These are phyloP conservation scores for Candida verbasci DNA, from an alignment of 805 yeast species.

Conservation along the genomic window DNA sequence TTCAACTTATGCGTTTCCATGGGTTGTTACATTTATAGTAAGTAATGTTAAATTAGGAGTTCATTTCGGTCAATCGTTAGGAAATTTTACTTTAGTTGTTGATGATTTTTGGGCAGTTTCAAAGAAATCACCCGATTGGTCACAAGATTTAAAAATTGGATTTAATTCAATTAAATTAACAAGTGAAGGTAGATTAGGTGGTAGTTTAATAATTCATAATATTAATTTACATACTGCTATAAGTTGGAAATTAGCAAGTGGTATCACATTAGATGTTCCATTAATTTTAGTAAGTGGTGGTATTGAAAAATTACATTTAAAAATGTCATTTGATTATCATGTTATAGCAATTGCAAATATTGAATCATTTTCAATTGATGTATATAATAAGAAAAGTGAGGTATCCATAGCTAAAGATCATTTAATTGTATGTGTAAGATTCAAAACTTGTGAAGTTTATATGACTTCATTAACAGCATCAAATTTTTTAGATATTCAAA, in stretches of 20 bases:
- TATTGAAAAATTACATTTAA: slow-evolving; percentile 50
- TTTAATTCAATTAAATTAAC: slow-evolving; percentile 46
- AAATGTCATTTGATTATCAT: slow-evolving; percentile 79
- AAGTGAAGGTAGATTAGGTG: slow-evolving; percentile 80
- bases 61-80: slow-evolving; percentile 83
- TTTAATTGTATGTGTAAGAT: slow-evolving; percentile 46
- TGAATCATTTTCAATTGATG: slow-evolving; percentile 43
- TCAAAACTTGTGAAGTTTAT: slow-evolving; percentile 55
- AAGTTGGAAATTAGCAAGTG: slow-evolving; percentile 55
- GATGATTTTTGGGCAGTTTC: slow-evolving; percentile 68
- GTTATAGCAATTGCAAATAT: slow-evolving; percentile 66
- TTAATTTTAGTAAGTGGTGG: slow-evolving; percentile 59
- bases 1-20: slow-evolving; percentile 64
- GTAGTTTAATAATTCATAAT: slow-evolving; percentile 48
- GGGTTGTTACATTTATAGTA: slow-evolving; percentile 61
- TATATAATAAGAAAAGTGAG: slow-evolving; percentile 65
- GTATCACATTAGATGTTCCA: slow-evolving; percentile 52
- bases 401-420: slow-evolving; percentile 51
- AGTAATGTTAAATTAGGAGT: slow-evolving; percentile 50
- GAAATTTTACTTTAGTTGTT: slow-evolving; percentile 51
- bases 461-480: slow-evolving; percentile 85
- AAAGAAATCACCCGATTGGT: slow-evolving; percentile 62
- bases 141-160: slow-evolving; percentile 65
- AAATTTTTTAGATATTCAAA: slow-evolving; percentile 71
- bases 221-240: slow-evolving; percentile 60